Evolutionary conservation across 1,284 basidiomycete genomes (phyloP).

Genomic region (Marasmius tenuissimus): DNA sequence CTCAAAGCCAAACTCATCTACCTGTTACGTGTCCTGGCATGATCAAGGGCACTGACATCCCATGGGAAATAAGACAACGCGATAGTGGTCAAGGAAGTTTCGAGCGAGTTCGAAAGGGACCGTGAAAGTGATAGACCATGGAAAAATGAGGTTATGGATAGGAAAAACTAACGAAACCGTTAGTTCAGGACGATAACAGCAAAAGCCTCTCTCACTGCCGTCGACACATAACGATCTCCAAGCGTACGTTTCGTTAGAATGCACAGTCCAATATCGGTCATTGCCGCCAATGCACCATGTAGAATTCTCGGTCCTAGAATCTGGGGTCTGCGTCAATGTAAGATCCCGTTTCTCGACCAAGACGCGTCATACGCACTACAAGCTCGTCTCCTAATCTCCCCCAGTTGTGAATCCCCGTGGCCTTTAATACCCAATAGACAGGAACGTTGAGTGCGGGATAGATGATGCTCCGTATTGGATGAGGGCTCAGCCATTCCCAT

Average conservation of each 20-base stretch:
- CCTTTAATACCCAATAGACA: constrained; percentile 71
- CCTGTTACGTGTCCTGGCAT: neutral
- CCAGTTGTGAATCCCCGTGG: constrained; percentile 46
- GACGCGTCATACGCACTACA: constrained; percentile 42
- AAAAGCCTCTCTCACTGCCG: constrained; percentile 55
- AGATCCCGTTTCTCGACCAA: neutral
- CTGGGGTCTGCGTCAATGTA: constrained; percentile 34
- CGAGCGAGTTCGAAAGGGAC: constrained; percentile 91
- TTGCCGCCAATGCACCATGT: constrained; percentile 79
- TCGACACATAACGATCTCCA: constrained; percentile 57
- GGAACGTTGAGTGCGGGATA: constrained; percentile 81
- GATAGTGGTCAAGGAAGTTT: constrained; percentile 82
- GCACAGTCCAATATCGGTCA: constrained; percentile 79
- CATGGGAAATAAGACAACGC: constrained; percentile 84
- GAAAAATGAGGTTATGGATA: constrained; percentile 88
- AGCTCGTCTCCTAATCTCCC: constrained; percentile 38
- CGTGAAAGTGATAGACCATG: constrained; percentile 83
- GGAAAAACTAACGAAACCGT: constrained; percentile 56
- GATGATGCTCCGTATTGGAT: constrained; percentile 70
- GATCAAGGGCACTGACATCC: constrained; percentile 31
- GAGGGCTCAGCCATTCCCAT: constrained; percentile 89
- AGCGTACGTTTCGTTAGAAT: constrained; percentile 62
- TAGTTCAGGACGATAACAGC: neutral
- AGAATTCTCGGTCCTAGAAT: constrained; percentile 73
- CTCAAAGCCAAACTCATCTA: neutral